Conservation (phyloP, 176 grass and related monocot species). For the maize (Zea mays) region Zm-B73-REFERENCE-NAM-5.0 NC_050100.1:31500501-31501000, state of each 20-base stretch:
- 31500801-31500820: background rate
- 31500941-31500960: background rate
- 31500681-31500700: background rate
- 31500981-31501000: constrained; percentile 3
- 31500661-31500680: background rate
- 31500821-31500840: background rate
- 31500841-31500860: constrained; percentile 30
- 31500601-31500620: constrained; percentile 42
- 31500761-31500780: background rate
- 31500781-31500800: background rate
- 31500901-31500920: too few relatives aligned
- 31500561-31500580: constrained; percentile 61
- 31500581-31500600: constrained; percentile 55
- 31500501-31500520: constrained; percentile 36
- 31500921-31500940: background rate
- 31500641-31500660: constrained; percentile 4
- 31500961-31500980: background rate
- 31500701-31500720: background rate
- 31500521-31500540: constrained; percentile 58
- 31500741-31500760: background rate
- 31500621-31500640: constrained; percentile 34
- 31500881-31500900: background rate
- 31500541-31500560: background rate
- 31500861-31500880: constrained; percentile 6
- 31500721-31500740: too few relatives aligned